Conservation (phyloP, 164 flowering plant species). For the Saururus chinensis region DNA sequence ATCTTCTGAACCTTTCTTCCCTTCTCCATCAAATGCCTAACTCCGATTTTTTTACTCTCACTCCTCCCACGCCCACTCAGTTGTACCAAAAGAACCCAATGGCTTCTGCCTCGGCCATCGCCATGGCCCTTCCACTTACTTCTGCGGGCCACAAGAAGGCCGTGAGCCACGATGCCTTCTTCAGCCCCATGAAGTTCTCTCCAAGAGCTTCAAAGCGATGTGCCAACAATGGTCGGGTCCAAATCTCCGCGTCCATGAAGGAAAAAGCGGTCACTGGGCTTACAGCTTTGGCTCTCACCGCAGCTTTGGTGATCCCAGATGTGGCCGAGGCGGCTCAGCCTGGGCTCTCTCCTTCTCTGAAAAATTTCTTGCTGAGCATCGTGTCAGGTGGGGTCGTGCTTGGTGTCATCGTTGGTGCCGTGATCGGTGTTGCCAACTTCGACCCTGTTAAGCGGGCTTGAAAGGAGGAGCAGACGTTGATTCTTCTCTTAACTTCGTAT, state of each 20-base stretch:
- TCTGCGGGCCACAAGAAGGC: conserved; percentile 28
- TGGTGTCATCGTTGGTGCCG: conserved; percentile 46
- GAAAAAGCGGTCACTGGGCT: conserved; percentile 57
- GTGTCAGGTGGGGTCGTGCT: conserved; percentile 67
- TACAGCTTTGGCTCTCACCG: conserved; percentile 52
- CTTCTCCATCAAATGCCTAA: neutral
- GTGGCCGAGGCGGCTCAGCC: conserved; percentile 64
- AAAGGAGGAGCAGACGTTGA: conserved; percentile 3
- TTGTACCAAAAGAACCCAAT: conserved; percentile 9
- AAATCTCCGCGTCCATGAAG: conserved; percentile 48
- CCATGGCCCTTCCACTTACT: conserved; percentile 44
- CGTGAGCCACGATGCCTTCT: conserved; percentile 23
- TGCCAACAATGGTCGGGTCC: conserved; percentile 21
- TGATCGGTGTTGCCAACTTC: conserved; percentile 69
- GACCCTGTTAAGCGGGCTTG: conserved; percentile 72
- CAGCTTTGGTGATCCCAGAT: conserved; percentile 54
- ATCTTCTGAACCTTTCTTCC: neutral
- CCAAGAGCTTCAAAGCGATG: conserved; percentile 12
- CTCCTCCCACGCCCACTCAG: neutral
- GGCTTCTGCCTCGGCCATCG: conserved; percentile 56
- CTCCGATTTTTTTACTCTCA: neutral
- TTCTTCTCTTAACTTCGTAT: neutral
- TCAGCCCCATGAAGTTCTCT: conserved; percentile 36
- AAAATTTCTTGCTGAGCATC: conserved; percentile 84
- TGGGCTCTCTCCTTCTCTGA: conserved; percentile 57